Conservation (phyloP, 768 basidiomycete genomes). For the Tricholoma bakamatsutake region DNA sequence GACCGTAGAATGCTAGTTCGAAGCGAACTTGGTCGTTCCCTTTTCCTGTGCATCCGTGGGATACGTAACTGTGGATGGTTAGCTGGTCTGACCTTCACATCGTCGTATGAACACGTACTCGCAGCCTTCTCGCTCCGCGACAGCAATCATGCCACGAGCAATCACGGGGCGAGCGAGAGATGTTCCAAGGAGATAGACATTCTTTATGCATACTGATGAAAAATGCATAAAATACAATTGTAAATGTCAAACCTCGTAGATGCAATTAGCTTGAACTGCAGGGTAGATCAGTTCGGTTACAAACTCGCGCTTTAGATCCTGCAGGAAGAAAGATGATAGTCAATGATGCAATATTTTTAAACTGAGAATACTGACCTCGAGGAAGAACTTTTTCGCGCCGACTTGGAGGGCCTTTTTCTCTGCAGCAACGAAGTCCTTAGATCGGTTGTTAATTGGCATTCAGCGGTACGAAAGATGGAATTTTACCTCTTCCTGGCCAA, state of each 20-base stretch:
- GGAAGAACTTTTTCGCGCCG: conserved; percentile 95
- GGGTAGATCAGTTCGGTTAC: conserved; percentile 96
- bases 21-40: conserved; percentile 99
- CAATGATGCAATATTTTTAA: neutral
- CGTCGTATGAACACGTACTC: conserved; percentile 55
- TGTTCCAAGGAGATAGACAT: conserved; percentile 95
- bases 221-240: neutral
- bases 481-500: conserved; percentile 82
- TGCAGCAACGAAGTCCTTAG: conserved; percentile 89
- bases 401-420: conserved; percentile 83
- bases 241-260: conserved; percentile 73
- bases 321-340: neutral
- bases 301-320: conserved; percentile 95
- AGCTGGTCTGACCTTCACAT: neutral
- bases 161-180: conserved; percentile 98
- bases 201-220: conserved; percentile 35
- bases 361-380: conserved; percentile 47
- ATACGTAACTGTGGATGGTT: conserved; percentile 62
- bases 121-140: conserved; percentile 89
- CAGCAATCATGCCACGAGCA: conserved; percentile 96
- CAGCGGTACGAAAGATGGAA: neutral
- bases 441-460: conserved; percentile 6
- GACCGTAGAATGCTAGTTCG: conserved; percentile 97
- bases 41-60: conserved; percentile 99
- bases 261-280: conserved; percentile 96